Evolutionary conservation across 768 basidiomycete genomes (phyloP).

Genomic region (Crepidotus variabilis): DNA sequence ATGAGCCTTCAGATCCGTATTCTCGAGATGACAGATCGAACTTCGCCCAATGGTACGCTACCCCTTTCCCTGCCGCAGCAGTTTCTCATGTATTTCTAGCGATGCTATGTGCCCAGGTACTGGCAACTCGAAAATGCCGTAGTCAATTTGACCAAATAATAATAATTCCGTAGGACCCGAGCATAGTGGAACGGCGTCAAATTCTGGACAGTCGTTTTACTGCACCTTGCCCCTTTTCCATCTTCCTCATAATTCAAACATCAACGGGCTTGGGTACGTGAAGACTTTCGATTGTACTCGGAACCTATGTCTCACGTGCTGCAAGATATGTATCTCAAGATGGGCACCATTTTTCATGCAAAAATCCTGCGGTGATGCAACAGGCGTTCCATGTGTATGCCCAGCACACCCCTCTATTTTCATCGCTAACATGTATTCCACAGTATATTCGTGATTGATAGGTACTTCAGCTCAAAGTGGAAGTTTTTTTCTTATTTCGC

Average conservation of each 20-base stretch:
- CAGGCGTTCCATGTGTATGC: slow-evolving; percentile 62
- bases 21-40: slow-evolving; percentile 51
- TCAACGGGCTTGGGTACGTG: neutral
- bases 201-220: slow-evolving; percentile 45
- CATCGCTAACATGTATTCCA: neutral
- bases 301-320: neutral
- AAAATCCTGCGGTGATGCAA: slow-evolving; percentile 47
- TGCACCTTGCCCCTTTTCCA: slow-evolving; percentile 57
- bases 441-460: slow-evolving; percentile 11
- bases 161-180: slow-evolving; percentile 40
- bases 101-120: slow-evolving; percentile 54
- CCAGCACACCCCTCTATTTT: neutral
- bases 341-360: slow-evolving; percentile 52
- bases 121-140: too few species aligned
- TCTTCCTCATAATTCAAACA: neutral
- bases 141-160: neutral
- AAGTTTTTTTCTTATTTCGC: too few species aligned
- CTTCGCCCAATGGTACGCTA: slow-evolving; percentile 47
- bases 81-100: slow-evolving; percentile 19
- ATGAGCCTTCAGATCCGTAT: slow-evolving; percentile 44
- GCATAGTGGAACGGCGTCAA: slow-evolving; percentile 34
- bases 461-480: too few species aligned
- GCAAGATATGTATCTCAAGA: slow-evolving; percentile 52
- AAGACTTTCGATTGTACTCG: neutral
- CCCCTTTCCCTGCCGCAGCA: neutral